Conservation (phyloP, 2,329 filamentous ascomycete species). For the Hypomyces perniciosus region DNA sequence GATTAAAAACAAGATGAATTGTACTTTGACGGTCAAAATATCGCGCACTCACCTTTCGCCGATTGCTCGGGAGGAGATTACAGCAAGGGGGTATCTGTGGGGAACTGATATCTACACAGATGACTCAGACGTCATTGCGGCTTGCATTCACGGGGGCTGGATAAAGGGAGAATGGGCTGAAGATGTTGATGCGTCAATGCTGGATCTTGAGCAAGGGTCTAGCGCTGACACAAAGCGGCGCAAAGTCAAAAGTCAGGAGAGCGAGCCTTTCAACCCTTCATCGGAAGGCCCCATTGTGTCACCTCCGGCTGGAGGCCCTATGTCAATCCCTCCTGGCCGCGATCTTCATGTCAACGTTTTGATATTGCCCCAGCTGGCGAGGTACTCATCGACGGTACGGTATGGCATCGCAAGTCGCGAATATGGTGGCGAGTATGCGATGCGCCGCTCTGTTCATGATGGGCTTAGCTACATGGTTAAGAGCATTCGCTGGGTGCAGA, state of each 20-base stretch:
- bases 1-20: slow-evolving; percentile 73
- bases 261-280: slow-evolving; percentile 27
- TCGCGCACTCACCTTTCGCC: slow-evolving; percentile 69
- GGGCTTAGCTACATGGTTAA: slow-evolving; percentile 85
- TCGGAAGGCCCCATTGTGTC: slow-evolving; percentile 41
- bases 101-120: slow-evolving; percentile 93
- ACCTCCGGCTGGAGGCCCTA: slow-evolving; percentile 56
- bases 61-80: slow-evolving; percentile 74
- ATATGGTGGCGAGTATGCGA: slow-evolving; percentile 54
- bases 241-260: slow-evolving; percentile 23
- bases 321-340: slow-evolving; percentile 58
- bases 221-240: slow-evolving; percentile 25
- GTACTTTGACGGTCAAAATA: slow-evolving; percentile 82
- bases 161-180: slow-evolving; percentile 83
- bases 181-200: slow-evolving; percentile 63
- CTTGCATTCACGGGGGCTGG: slow-evolving; percentile 90
- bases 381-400: slow-evolving; percentile 68
- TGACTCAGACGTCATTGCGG: slow-evolving; percentile 87
- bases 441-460: slow-evolving; percentile 57
- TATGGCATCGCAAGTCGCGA: slow-evolving; percentile 78
- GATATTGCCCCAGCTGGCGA: slow-evolving; percentile 71
- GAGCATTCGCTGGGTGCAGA: slow-evolving; percentile 76
- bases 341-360: slow-evolving; percentile 85
- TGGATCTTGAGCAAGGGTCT: slow-evolving; percentile 46
- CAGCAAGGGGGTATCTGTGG: slow-evolving; percentile 74